A percentile compares a stretch with the other conserved stretches of the same genome.
Evolutionary conservation across 148 eudicot genomes (phyloP).

Genomic region (Amaranthus hypochondriacus): DNA sequence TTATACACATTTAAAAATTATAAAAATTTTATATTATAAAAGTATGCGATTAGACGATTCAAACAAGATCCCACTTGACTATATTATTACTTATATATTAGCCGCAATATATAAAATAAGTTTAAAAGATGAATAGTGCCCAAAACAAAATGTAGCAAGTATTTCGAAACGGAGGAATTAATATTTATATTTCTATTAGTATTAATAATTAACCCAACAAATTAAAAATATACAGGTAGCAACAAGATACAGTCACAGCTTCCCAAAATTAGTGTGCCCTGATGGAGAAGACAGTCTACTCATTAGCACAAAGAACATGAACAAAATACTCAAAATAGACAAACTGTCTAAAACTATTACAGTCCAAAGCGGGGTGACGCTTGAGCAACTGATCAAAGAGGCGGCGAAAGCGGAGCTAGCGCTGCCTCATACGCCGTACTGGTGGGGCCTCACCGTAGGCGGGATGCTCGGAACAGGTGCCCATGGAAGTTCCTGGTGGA

Average conservation of each 20-base stretch:
- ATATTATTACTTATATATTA: too few relatives aligned
- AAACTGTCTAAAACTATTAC: constrained; percentile 22
- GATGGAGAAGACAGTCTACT: constrained; percentile 56
- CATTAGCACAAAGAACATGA: constrained; percentile 57
- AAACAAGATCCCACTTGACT: too few relatives aligned
- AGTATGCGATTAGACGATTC: too few relatives aligned
- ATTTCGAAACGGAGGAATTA: too few relatives aligned
- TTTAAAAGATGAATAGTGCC: too few relatives aligned
- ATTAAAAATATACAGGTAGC: constrained; percentile 20
- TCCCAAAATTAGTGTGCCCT: constrained; percentile 59
- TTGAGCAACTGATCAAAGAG: constrained; percentile 47
- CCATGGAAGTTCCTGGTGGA: constrained; percentile 77
- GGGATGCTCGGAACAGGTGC: constrained; percentile 76
- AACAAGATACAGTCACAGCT: constrained; percentile 54
- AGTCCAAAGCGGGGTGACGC: constrained; percentile 56
- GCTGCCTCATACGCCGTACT: constrained; percentile 72
- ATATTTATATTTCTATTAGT: not conserved
- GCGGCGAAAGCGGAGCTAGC: constrained; percentile 51
- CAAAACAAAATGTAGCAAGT: not conserved
- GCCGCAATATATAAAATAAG: too few relatives aligned
- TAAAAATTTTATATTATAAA: too few relatives aligned
- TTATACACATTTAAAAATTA: too few relatives aligned
- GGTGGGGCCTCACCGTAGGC: constrained; percentile 80
- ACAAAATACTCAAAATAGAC: constrained; percentile 32
- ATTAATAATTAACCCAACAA: not conserved